Percentiles rank a stretch among this genome's conserved stretches.
phyloP scores from a whole-genome alignment of 2,329 filamentous ascomycete species.

The Cytospora mali region DNA sequence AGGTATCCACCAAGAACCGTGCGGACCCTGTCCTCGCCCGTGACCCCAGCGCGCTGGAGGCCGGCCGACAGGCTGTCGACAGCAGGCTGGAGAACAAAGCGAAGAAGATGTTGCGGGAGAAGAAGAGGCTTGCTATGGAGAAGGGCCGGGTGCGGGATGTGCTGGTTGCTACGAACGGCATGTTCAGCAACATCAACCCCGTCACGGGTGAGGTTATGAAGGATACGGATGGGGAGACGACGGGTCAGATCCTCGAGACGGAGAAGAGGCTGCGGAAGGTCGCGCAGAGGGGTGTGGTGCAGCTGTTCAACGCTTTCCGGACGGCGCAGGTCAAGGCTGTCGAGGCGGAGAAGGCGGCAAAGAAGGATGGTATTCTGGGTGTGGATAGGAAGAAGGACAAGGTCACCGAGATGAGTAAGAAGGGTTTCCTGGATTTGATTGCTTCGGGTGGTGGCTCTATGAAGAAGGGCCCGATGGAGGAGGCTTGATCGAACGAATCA shows the following conservation, averaged over 20 bases:
- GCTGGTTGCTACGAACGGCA: slow-evolving; percentile 55
- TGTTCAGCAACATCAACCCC: slow-evolving; percentile 50
- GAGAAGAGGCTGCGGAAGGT: slow-evolving; percentile 84
- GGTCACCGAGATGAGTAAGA: slow-evolving; percentile 94
- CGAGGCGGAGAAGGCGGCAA: slow-evolving; percentile 71
- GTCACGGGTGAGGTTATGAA: slow-evolving; percentile 45
- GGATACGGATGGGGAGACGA: slow-evolving; percentile 47
- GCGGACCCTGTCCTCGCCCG: slow-evolving; percentile 90
- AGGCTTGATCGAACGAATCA: slow-evolving; percentile 46
- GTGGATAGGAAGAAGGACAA: slow-evolving; percentile 81
- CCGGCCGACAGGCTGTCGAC: slow-evolving; percentile 73
- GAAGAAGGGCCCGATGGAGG: slow-evolving; percentile 62
- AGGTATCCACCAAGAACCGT: slow-evolving; percentile 79
- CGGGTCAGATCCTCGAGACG: slow-evolving; percentile 62
- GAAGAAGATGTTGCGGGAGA: slow-evolving; percentile 73
- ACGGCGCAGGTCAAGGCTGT: slow-evolving; percentile 88
- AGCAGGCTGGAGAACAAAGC: slow-evolving; percentile 81
- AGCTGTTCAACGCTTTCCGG: slow-evolving; percentile 93
- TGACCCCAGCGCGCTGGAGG: slow-evolving; percentile 72
- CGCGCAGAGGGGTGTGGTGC: slow-evolving; percentile 90
- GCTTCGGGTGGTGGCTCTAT: slow-evolving; percentile 61
- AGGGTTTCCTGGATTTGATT: slow-evolving; percentile 94
- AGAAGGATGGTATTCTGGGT: slow-evolving; percentile 75
- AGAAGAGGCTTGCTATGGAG: slow-evolving; percentile 78
- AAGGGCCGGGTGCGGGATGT: slow-evolving; percentile 90